A percentile compares a stretch with the other conserved stretches of the same genome.
Conservation (phyloP, 805 yeast species). For the Zygosaccharomyces bailii region DNA sequence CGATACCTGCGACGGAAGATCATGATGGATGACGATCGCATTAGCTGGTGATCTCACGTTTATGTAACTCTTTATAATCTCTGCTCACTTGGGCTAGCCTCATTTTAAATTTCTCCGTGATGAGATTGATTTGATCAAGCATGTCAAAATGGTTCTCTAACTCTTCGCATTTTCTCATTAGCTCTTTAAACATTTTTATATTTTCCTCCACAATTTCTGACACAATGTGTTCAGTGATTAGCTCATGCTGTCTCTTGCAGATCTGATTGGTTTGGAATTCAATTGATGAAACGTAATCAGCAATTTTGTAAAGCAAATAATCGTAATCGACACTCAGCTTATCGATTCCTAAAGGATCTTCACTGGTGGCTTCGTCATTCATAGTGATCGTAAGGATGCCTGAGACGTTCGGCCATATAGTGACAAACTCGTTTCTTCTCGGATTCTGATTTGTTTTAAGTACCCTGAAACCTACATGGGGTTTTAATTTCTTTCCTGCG, state of each 20-base stretch:
- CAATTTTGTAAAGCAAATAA: slow-evolving; percentile 58
- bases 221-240: slow-evolving; percentile 28
- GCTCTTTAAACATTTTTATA: slow-evolving; percentile 39
- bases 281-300: slow-evolving; percentile 49
- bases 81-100: slow-evolving; percentile 36
- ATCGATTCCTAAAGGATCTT: slow-evolving; percentile 61
- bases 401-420: no score
- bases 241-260: slow-evolving; percentile 26
- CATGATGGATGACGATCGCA: slow-evolving; percentile 24
- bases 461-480: no score
- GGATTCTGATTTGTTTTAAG: no score
- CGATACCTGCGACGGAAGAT: slow-evolving; percentile 29
- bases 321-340: slow-evolving; percentile 61
- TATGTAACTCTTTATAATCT: slow-evolving; percentile 20
- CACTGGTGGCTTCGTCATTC: slow-evolving; percentile 7
- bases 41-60: slow-evolving; percentile 23
- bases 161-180: slow-evolving; percentile 46
- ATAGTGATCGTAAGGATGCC: neutral
- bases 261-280: slow-evolving; percentile 41
- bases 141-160: slow-evolving; percentile 52
- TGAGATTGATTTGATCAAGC: slow-evolving; percentile 47
- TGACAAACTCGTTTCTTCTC: no score
- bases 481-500: no score
- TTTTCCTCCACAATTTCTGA: slow-evolving; percentile 39
- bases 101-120: slow-evolving; percentile 39